Percentiles rank a stretch among this genome's conserved stretches.
phyloP scores from a whole-genome alignment of 1,284 basidiomycete species.

The Neotropicomus parvogracilis region DNA sequence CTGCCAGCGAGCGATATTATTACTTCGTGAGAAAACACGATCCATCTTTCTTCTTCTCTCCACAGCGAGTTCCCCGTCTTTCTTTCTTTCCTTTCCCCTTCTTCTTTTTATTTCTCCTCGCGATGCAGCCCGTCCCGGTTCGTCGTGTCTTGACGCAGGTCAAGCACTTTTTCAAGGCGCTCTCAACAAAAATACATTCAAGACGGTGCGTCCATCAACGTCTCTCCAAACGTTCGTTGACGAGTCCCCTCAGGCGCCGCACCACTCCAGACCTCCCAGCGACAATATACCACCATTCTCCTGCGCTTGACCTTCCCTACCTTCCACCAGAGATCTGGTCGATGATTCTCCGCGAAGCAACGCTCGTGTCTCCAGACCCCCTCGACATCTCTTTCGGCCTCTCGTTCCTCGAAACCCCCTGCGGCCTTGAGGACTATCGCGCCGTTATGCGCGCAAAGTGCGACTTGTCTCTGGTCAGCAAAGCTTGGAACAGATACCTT shows the following conservation, averaged over 20 bases:
- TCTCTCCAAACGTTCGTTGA: constrained; percentile 7
- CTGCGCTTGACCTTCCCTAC: constrained; percentile 37
- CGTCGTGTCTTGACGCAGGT: constrained; percentile 19
- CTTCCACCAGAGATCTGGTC: constrained; percentile 60
- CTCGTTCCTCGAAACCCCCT: constrained; percentile 45
- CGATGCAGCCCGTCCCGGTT: constrained; percentile 14
- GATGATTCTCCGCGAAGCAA: constrained; percentile 52
- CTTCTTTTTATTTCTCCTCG: not conserved
- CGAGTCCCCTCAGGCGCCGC: constrained; percentile 7
- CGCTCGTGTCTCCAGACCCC: constrained; percentile 41
- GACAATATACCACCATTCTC: constrained; percentile 25
- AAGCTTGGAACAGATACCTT: constrained; percentile 50
- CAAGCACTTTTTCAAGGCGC: constrained; percentile 10
- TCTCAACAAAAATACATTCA: constrained; percentile 19
- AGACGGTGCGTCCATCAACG: constrained; percentile 17
- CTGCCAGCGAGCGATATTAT: too few relatives aligned
- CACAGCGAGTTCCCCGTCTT: too few relatives aligned
- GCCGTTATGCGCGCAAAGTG: constrained; percentile 47
- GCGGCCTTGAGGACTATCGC: constrained; percentile 42
- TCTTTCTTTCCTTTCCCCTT: not conserved
- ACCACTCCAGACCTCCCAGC: constrained; percentile 5
- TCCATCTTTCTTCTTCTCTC: too few relatives aligned
- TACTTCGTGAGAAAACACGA: too few relatives aligned
- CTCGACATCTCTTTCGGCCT: constrained; percentile 47
- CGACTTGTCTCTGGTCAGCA: constrained; percentile 51